Conservation (phyloP, 2,329 filamentous ascomycete genomes). For the Penicillium sp. region DNA sequence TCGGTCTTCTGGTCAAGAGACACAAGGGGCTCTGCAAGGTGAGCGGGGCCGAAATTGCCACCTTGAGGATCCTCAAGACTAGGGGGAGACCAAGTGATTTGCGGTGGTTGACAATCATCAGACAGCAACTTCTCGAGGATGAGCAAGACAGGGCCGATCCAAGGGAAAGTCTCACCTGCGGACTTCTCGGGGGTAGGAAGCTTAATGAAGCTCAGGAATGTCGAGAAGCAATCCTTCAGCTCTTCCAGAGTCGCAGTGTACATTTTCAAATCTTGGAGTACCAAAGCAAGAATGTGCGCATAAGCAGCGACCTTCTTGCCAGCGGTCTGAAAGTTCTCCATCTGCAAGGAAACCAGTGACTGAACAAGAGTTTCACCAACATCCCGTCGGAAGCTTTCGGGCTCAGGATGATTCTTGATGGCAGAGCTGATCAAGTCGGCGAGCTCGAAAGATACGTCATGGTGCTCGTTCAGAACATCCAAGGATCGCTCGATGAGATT, state of each 20-base stretch:
- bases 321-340: constrained; percentile 60
- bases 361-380: constrained; percentile 83
- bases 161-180: constrained; percentile 81
- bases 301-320: constrained; percentile 83
- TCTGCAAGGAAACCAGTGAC: constrained; percentile 74
- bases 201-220: constrained; percentile 80
- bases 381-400: constrained; percentile 66
- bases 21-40: constrained; percentile 67
- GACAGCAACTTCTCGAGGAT: constrained; percentile 90
- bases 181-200: constrained; percentile 65
- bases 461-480: constrained; percentile 86
- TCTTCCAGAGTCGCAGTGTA: constrained; percentile 77
- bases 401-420: constrained; percentile 66
- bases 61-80: constrained; percentile 53
- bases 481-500: constrained; percentile 88
- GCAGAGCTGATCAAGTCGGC: constrained; percentile 83
- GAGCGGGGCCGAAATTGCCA: constrained; percentile 62
- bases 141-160: constrained; percentile 88
- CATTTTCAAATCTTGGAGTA: constrained; percentile 82
- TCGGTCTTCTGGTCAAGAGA: constrained; percentile 68
- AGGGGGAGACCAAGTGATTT: constrained; percentile 72
- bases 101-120: constrained; percentile 80
- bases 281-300: constrained; percentile 85
- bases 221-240: constrained; percentile 76
- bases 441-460: constrained; percentile 87